phyloP scores from a whole-genome alignment of 2,329 filamentous ascomycete species.

The Fusarium chaquense region DNA sequence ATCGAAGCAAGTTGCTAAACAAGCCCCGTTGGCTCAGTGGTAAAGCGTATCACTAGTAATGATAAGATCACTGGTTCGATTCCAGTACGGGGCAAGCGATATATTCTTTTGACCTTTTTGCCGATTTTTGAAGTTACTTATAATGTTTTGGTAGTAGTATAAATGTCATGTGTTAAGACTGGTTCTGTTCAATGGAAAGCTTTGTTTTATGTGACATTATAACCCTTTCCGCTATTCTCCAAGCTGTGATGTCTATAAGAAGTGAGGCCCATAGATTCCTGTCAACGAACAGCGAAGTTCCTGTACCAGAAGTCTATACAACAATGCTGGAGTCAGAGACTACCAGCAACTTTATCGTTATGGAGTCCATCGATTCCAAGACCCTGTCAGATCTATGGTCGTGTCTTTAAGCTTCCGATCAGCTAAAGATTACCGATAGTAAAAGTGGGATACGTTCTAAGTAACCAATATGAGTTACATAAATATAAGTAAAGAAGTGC shows the following conservation, averaged over 20 bases:
- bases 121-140: not conserved
- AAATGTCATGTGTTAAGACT: no score
- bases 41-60: slow-evolving; percentile 55
- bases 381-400: not conserved
- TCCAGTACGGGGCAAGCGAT: slow-evolving; percentile 49
- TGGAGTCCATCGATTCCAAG: not conserved
- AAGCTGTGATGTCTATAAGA: no score
- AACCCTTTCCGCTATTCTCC: no score
- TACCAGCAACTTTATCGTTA: not conserved
- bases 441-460: no score
- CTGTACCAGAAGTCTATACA: not conserved
- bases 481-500: not conserved
- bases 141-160: not conserved
- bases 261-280: no score
- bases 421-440: not conserved
- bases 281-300: no score
- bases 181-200: no score
- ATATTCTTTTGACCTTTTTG: not conserved
- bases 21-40: slow-evolving; percentile 52
- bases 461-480: not conserved
- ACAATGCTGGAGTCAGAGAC: not conserved
- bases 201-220: no score
- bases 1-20: not conserved
- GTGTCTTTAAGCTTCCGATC: not conserved
- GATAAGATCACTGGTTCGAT: slow-evolving; percentile 54